Evolutionary conservation across 2,329 filamentous ascomycete genomes (phyloP).

Genomic region (Juglanconis juglandina): DNA sequence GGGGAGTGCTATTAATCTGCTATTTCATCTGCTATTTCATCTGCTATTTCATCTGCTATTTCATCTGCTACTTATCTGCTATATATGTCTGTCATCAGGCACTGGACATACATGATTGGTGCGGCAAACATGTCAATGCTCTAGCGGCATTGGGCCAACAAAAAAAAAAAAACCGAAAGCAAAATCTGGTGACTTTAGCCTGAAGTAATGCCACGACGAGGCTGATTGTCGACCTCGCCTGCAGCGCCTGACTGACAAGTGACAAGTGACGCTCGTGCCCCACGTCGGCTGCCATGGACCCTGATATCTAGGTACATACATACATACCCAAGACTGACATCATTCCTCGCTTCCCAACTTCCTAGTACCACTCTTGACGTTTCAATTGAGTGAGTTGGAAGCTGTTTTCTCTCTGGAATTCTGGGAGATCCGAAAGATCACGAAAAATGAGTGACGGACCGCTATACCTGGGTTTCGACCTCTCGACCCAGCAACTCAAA

Average conservation of each 20-base stretch:
- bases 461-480: constrained; percentile 88
- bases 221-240: constrained; percentile 16
- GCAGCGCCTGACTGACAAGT: background rate
- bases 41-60: too few relatives aligned
- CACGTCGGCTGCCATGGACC: background rate
- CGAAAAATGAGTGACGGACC: constrained; percentile 38
- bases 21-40: too few relatives aligned
- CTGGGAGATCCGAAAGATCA: background rate
- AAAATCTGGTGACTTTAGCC: constrained; percentile 5
- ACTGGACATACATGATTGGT: constrained; percentile 15
- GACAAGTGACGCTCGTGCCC: background rate
- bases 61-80: too few relatives aligned
- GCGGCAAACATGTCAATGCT: constrained; percentile 7
- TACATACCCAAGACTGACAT: background rate
- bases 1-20: too few relatives aligned
- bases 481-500: constrained; percentile 96
- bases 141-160: constrained; percentile 10
- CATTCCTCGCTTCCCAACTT: background rate
- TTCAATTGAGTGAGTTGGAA: background rate
- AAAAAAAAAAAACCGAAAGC: background rate
- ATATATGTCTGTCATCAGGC: background rate
- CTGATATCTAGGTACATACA: background rate
- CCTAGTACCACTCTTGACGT: background rate
- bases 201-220: constrained; percentile 12
- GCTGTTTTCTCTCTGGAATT: background rate